A percentile compares a stretch with the other conserved stretches of the same genome.
Evolutionary conservation across 1,139 yeast species (phyloP).

Genomic region (Pichia sp.): DNA sequence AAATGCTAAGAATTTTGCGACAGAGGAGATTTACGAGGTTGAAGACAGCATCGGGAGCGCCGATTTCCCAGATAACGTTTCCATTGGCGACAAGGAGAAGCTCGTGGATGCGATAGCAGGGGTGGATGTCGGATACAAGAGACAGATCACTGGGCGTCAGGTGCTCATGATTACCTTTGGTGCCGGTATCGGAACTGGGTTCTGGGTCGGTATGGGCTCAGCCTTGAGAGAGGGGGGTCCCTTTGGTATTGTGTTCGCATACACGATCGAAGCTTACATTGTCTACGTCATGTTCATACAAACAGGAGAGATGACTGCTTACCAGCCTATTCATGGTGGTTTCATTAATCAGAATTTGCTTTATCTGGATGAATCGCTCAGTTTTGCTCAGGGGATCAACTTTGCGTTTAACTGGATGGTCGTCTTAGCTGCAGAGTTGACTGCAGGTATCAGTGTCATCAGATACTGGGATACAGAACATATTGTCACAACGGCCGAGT

Average conservation of each 20-base stretch:
- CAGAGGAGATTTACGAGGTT: constrained; percentile 5
- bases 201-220: constrained; percentile 54
- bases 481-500: constrained; percentile 73
- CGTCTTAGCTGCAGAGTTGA: constrained; percentile 76
- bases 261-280: constrained; percentile 60
- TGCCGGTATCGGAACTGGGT: constrained; percentile 72
- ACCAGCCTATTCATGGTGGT: constrained; percentile 68
- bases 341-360: constrained; percentile 55
- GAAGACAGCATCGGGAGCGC: neutral
- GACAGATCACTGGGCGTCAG: constrained; percentile 40
- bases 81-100: constrained; percentile 8
- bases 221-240: constrained; percentile 60
- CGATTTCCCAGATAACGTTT: constrained; percentile 2
- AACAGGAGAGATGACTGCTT: constrained; percentile 77
- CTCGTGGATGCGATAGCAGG: constrained; percentile 10
- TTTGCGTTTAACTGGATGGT: constrained; percentile 82
- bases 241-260: constrained; percentile 60
- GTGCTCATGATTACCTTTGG: constrained; percentile 66
- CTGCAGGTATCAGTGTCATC: constrained; percentile 73
- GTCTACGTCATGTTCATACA: constrained; percentile 67
- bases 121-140: constrained; percentile 24
- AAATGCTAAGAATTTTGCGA: neutral
- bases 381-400: constrained; percentile 83
- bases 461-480: constrained; percentile 66
- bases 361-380: constrained; percentile 66